Conservation (phyloP, 257 asterid species). For the Penstemon eatonii region DNA sequence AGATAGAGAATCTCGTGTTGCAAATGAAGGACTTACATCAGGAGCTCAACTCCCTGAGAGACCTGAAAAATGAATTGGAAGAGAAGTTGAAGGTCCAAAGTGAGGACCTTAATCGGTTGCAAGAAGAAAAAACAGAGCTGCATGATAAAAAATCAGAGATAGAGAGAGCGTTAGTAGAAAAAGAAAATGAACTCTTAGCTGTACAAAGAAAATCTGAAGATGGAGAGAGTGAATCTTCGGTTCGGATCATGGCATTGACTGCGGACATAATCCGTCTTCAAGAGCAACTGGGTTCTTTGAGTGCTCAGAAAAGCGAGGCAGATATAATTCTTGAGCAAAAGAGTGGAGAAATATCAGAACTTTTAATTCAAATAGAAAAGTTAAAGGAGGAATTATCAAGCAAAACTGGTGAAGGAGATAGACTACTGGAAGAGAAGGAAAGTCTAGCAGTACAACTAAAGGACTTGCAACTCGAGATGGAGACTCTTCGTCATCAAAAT, state of each 20-base stretch:
- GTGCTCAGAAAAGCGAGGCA: conserved; percentile 44
- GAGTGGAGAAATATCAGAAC: conserved; percentile 47
- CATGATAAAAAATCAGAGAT: conserved; percentile 33
- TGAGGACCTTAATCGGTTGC: conserved; percentile 38
- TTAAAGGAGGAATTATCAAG: conserved; percentile 50
- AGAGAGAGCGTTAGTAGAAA: conserved; percentile 45
- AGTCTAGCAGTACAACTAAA: conserved; percentile 30
- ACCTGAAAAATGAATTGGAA: conserved; percentile 49
- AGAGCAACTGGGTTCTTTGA: conserved; percentile 44
- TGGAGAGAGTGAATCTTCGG: conserved; percentile 45
- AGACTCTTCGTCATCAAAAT: conserved; percentile 32
- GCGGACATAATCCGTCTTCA: conserved; percentile 38
- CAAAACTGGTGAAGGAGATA: conserved; percentile 41
- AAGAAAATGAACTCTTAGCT: conserved; percentile 44
- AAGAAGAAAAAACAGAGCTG: conserved; percentile 35
- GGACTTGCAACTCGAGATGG: conserved; percentile 44
- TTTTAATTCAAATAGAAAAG: conserved; percentile 40
- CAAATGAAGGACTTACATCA: conserved; percentile 35
- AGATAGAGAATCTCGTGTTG: conserved; percentile 37
- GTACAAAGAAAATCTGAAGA: conserved; percentile 43
- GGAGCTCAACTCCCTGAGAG: conserved; percentile 36
- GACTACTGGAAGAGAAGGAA: conserved; percentile 40
- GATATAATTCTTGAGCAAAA: conserved; percentile 44
- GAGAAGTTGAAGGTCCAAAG: conserved; percentile 47
- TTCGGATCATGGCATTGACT: conserved; percentile 34